Conservation (phyloP, 805 yeast species). For the Lipomyces kockii region DNA sequence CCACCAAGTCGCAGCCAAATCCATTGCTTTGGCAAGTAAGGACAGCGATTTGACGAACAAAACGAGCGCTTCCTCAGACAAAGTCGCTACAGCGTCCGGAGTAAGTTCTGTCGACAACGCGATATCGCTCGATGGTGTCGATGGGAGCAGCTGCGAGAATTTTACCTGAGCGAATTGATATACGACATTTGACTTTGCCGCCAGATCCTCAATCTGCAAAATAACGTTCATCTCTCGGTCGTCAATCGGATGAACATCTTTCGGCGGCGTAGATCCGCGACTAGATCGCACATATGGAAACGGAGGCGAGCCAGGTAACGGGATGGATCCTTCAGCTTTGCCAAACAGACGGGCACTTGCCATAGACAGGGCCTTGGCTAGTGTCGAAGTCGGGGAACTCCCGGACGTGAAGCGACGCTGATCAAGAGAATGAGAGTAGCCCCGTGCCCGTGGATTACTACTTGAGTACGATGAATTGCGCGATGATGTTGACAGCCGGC, state of each 20-base stretch:
- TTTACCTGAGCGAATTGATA: constrained; percentile 89
- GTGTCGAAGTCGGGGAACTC: constrained; percentile 76
- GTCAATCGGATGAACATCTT: constrained; percentile 20
- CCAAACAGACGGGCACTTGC: constrained; percentile 91
- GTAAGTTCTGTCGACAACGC: constrained; percentile 39
- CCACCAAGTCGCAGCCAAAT: constrained; percentile 91
- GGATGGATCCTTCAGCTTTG: constrained; percentile 22
- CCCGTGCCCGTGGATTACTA: background rate
- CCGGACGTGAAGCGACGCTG: constrained; percentile 42
- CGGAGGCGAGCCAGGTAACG: constrained; percentile 5
- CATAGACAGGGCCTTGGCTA: constrained; percentile 82
- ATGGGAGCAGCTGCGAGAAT: constrained; percentile 80
- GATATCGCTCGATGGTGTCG: constrained; percentile 48
- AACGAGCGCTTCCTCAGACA: constrained; percentile 85
- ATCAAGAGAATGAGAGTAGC: constrained; percentile 4
- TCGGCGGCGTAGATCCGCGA: constrained; percentile 21
- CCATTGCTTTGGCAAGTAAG: constrained; percentile 83
- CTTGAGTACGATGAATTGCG: constrained; percentile 9
- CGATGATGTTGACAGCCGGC: constrained; percentile 27
- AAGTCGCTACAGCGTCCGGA: constrained; percentile 46
- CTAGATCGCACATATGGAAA: constrained; percentile 1
- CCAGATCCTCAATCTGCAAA: constrained; percentile 48
- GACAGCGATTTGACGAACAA: constrained; percentile 84
- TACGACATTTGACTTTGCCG: constrained; percentile 90
- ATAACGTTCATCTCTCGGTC: constrained; percentile 29